A percentile compares a stretch with the other conserved stretches of the same genome.
Evolutionary conservation across 768 basidiomycete genomes (phyloP).

Genomic region (Lactarius evosmus): DNA sequence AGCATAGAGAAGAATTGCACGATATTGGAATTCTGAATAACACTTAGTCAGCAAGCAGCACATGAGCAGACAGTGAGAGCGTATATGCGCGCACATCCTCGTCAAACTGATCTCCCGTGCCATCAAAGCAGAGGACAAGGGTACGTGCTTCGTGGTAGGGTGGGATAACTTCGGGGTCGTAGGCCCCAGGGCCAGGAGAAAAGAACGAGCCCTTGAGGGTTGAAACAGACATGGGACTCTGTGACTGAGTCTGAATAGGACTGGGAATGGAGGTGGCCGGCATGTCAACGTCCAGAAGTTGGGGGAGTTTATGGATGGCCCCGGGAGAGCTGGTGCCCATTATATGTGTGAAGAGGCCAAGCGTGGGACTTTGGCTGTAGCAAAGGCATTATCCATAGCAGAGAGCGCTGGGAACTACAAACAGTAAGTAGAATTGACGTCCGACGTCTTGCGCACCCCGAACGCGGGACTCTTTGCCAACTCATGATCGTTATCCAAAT

Average conservation of each 20-base stretch:
- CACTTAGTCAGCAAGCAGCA: neutral
- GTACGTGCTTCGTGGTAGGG: constrained; percentile 39
- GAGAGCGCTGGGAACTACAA: too few species aligned
- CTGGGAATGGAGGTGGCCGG: neutral
- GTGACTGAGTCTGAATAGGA: neutral
- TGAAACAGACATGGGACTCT: neutral
- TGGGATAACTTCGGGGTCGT: constrained; percentile 29
- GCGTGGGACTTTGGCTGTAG: neutral
- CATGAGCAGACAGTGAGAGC: neutral
- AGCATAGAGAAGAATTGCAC: constrained; percentile 66
- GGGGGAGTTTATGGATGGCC: neutral
- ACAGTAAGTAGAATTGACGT: too few species aligned
- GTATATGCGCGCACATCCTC: constrained; percentile 45
- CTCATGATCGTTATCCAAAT: too few species aligned
- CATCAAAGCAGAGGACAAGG: constrained; percentile 71
- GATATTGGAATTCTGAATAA: constrained; percentile 64
- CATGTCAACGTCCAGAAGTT: neutral
- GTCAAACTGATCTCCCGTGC: constrained; percentile 61
- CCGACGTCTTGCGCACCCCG: too few species aligned
- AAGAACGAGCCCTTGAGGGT: neutral
- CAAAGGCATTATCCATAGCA: neutral
- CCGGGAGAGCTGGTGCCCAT: neutral
- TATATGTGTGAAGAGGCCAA: neutral
- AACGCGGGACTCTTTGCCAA: too few species aligned
- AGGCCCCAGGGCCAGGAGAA: neutral